Conservation (phyloP, 495 filamentous ascomycete species). For the Apodospora peruviana region DNA sequence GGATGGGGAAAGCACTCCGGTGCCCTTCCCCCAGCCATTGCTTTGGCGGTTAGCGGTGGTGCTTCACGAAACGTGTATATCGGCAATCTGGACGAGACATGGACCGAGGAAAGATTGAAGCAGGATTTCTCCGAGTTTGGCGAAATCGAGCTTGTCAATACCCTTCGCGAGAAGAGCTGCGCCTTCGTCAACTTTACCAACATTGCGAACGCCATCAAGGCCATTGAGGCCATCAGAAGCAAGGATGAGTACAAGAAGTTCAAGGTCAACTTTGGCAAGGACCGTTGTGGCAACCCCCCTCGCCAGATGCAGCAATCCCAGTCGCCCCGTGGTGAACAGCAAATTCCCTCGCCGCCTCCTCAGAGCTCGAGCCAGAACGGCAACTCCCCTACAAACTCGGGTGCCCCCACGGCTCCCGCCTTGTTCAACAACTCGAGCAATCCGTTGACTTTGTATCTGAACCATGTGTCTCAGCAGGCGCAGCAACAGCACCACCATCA, state of each 20-base stretch:
- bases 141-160: slow-evolving; percentile 96
- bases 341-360: slow-evolving; percentile 65
- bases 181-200: slow-evolving; percentile 99
- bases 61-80: slow-evolving; percentile 97
- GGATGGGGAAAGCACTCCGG: slow-evolving; percentile 99
- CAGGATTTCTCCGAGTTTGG: slow-evolving; percentile 98
- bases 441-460: slow-evolving; percentile 90
- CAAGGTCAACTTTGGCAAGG: slow-evolving; percentile 99
- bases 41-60: slow-evolving; percentile 90
- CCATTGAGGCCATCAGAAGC: slow-evolving; percentile 89
- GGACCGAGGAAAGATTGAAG: slow-evolving; percentile 89
- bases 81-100: slow-evolving; percentile 94
- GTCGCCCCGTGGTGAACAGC: slow-evolving; percentile 40
- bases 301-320: slow-evolving; percentile 63
- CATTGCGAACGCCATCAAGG: slow-evolving; percentile 98
- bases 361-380: slow-evolving; percentile 52
- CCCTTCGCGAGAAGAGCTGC: slow-evolving; percentile 96
- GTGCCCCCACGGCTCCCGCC: slow-evolving; percentile 40
- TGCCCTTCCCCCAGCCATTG: slow-evolving; percentile 92
- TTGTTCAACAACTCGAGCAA: slow-evolving; percentile 81
- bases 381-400: slow-evolving; percentile 40
- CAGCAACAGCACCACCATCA: slow-evolving; percentile 70
- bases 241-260: slow-evolving; percentile 96
- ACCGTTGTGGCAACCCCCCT: slow-evolving; percentile 93
- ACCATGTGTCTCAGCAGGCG: slow-evolving; percentile 75